Base-by-base conservation (phyloP, 352 stramenopile genomes). In the Phytophthora tubulina region DNA sequence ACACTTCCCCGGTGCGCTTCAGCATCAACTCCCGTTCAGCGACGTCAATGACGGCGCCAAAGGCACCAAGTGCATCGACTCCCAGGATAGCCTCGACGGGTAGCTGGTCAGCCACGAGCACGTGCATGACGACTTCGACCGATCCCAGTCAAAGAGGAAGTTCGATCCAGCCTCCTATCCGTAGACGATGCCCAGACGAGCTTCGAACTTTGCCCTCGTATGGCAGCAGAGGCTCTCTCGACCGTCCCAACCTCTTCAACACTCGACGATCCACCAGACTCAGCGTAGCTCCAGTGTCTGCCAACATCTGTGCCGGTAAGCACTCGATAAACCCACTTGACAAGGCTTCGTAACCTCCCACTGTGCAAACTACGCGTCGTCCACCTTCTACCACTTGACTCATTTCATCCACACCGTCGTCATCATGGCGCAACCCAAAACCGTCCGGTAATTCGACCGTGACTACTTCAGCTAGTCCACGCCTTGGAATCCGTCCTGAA, bases 31-130 rank as follows among this genome's bases (percentile, higher is more conserved):
- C 48, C 11, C 48, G 45, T 0, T 63, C 54, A 3, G 38, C 54
- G 0, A 71, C 63, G 31, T 71, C 63, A 21, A 65, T 60, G 1
- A 65, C 53, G 1, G 54, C 63, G 1, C 54, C 53, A 13, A 71
- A 55, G 0, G 36, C 54, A 7, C 54, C 38, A 7, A 64, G 38
- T 1, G 49, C 63, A 27, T 64, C 53, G 0, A 58, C 41, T 2
- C 63, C 53, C 1, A 71, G 7, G 2, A 71, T 71, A 39, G 36
- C 53, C 7, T 65, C 63, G 1, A 61, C 38, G 7, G 65, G 54
- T 1, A 65, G 45, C 3, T 42, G 2, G 5, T 60, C 54, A 8
- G 46, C 48, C 2, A 71, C 63, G 30, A 65, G 13, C 8, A 71
- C 2, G 4, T 49, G 1, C n/a, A 65, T 38, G 1, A 45, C 1